These are phyloP conservation scores for Chionographis japonica DNA, from an alignment of 106 monocot species.

Conservation along the genomic window DNA sequence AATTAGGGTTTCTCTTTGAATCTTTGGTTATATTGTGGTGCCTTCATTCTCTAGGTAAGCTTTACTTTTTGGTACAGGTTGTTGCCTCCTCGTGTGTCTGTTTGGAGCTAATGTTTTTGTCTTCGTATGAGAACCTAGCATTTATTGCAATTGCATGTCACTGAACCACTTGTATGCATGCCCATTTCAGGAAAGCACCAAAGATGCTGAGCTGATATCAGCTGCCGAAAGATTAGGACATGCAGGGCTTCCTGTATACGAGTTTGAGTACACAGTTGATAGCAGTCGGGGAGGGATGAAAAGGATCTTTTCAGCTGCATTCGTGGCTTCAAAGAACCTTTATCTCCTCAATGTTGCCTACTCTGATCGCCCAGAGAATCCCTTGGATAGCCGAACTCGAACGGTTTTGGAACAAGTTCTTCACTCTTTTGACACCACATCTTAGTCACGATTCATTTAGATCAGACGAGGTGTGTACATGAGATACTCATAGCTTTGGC, in stretches of 20 bases:
- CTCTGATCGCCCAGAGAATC: conserved; percentile 59
- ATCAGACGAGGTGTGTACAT: too few relatives aligned
- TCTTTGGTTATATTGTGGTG: too few relatives aligned
- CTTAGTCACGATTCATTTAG: neutral
- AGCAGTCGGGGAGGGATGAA: conserved; percentile 93
- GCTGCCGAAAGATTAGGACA: conserved; percentile 47
- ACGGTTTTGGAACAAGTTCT: conserved; percentile 72
- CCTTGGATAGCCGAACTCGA: conserved; percentile 53
- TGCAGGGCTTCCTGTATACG: conserved; percentile 61
- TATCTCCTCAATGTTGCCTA: conserved; percentile 79
- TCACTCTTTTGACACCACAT: conserved; percentile 71
- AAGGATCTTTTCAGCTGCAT: conserved; percentile 91
- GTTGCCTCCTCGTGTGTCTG: too few relatives aligned
- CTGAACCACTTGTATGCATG: neutral
- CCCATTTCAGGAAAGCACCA: conserved; percentile 82
- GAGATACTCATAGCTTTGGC: too few relatives aligned
- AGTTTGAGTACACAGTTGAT: conserved; percentile 84
- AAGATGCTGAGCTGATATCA: conserved; percentile 45
- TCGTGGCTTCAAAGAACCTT: conserved; percentile 71
- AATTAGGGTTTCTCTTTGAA: too few relatives aligned
- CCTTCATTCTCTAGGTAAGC: too few relatives aligned
- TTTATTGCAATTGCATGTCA: neutral
- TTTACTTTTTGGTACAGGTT: too few relatives aligned
- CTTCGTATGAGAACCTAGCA: neutral
- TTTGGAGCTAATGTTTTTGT: neutral